These are phyloP conservation scores for Cryphonectria nitschkei DNA, from an alignment of 2,329 filamentous ascomycete species.

Conservation along the genomic window DNA sequence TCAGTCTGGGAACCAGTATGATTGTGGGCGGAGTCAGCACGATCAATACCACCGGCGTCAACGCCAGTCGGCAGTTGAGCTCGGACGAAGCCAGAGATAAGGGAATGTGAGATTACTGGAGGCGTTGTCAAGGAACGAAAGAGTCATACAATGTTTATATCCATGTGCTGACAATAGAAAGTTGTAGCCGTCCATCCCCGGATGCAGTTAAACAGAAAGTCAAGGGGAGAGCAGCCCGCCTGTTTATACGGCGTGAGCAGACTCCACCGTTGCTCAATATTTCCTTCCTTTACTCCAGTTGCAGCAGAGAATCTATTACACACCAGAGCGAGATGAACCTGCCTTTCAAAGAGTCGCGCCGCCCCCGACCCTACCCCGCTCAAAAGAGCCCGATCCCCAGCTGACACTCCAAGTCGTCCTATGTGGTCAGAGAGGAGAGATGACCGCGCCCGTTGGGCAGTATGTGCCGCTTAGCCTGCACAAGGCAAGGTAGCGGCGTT, in stretches of 20 bases:
- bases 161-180: background rate
- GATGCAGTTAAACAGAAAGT: background rate
- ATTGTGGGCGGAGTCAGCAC: slow-evolving; percentile 43
- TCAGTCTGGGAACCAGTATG: slow-evolving; percentile 45
- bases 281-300: background rate
- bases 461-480: background rate
- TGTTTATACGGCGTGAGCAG: background rate
- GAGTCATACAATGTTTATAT: background rate
- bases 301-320: background rate
- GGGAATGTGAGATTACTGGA: background rate
- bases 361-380: background rate
- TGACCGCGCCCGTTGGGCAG: background rate
- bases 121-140: background rate
- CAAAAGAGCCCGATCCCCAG: background rate
- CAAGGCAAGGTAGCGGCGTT: background rate
- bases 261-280: background rate
- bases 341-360: background rate
- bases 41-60: slow-evolving; percentile 32
- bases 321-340: background rate
- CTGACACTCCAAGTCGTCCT: background rate
- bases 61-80: slow-evolving; percentile 22
- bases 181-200: background rate
- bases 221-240: background rate
- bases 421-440: background rate
- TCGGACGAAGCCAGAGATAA: slow-evolving; percentile 20